These are phyloP conservation scores for Penicillium sp. DNA, from an alignment of 2,329 filamentous ascomycete genomes.

Conservation along the genomic window DNA sequence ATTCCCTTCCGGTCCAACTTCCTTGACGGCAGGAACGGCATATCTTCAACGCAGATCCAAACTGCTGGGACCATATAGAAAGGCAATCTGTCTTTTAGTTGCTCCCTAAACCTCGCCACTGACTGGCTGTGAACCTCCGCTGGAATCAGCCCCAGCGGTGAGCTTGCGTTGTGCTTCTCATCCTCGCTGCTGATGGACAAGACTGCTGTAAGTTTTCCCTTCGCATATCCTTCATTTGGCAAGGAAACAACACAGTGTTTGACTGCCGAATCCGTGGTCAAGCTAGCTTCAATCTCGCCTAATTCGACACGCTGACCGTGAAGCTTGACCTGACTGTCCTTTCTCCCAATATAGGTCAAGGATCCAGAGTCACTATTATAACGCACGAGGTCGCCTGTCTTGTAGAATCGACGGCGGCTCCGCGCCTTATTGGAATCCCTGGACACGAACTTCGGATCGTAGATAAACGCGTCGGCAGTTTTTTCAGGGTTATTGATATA, in stretches of 20 bases:
- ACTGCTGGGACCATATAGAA: slow-evolving; percentile 53
- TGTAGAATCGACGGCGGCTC: slow-evolving; percentile 41
- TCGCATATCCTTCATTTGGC: slow-evolving; percentile 41
- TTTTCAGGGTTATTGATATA: slow-evolving; percentile 64
- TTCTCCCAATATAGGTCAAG: slow-evolving; percentile 58
- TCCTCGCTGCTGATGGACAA: slow-evolving; percentile 30
- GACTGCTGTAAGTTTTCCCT: slow-evolving; percentile 38
- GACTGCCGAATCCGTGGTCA: slow-evolving; percentile 34
- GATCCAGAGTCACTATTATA: slow-evolving; percentile 43
- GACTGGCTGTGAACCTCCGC: slow-evolving; percentile 30
- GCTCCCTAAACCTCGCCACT: slow-evolving; percentile 30
- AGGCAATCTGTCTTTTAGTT: slow-evolving; percentile 41
- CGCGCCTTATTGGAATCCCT: slow-evolving; percentile 34
- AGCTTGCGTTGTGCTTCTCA: background rate
- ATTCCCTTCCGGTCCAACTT: slow-evolving; percentile 53
- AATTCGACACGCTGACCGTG: slow-evolving; percentile 69
- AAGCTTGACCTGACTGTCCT: slow-evolving; percentile 70
- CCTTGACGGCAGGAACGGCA: slow-evolving; percentile 51
- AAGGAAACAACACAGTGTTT: slow-evolving; percentile 44
- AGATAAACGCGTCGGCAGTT: slow-evolving; percentile 63
- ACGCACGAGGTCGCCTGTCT: slow-evolving; percentile 46
- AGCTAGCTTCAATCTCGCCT: slow-evolving; percentile 54
- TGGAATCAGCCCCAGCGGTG: slow-evolving; percentile 25
- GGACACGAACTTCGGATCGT: slow-evolving; percentile 59
- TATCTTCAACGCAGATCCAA: slow-evolving; percentile 49